Evolutionary conservation across 108 stramenopile species (phyloP), one percentile per base, ranked within the genome.

Genomic region (Cyclotella sp.): DNA sequence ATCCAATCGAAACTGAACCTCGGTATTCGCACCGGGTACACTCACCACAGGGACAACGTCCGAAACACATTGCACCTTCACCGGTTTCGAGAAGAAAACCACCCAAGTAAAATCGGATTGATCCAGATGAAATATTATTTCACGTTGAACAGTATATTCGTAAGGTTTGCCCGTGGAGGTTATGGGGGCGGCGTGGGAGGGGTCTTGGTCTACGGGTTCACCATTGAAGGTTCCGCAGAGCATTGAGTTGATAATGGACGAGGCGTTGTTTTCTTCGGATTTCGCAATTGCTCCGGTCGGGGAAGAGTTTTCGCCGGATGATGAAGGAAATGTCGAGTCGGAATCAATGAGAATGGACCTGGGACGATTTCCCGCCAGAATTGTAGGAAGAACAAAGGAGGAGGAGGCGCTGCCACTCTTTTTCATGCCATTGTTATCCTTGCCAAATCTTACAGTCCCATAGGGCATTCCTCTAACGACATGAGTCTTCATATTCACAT

Each of bases 391-490:
- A 7, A 86, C 71, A 60, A 44, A 30, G 24, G 49, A 51, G 3
- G 49, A 34, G 34, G 34, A 34, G 4, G 6, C 34, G 34, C 34
- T 8, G 8, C 49, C 49, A 64, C 44, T 24, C 19, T 3, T 64
- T 45, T 62, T 63, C 22, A 24, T 27, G 22, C 10, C 16, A 6
- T 15, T 41, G 14, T 30, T 9, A 34, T 83, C 53, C 47, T 67
- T 83, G 11, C 82, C 82, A 69, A 72, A 83, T 26, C 61, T 42
- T 0, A 83, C 75, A 18, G 96, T 98, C 21, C 76, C 88, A 75
- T 95, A 97, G 9, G 96, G 88, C 87, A 97, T 92, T 12, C 98
- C 98, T 41, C 92, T 83, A 26, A 97, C 95, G 52, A 97, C 76
- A 22, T 86, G 84, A 22, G 89, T 77, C 42, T 76, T 82, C 93